Evolutionary conservation across 495 filamentous ascomycete genomes (phyloP).

Genomic region (Tuber melanosporum): DNA sequence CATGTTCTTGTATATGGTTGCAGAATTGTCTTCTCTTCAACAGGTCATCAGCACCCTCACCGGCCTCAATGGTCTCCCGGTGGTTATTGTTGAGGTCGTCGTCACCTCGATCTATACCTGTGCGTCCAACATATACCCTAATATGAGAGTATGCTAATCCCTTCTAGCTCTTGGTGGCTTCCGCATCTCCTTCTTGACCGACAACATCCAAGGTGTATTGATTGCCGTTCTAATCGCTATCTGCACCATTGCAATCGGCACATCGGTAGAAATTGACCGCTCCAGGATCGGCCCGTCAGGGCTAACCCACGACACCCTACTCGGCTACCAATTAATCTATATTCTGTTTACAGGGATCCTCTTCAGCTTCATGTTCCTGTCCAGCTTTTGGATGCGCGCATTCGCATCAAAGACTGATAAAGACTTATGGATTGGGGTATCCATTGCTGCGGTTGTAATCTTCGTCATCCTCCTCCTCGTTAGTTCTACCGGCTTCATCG

Average conservation of each 20-base stretch:
- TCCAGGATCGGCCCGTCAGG: slow-evolving; percentile 57
- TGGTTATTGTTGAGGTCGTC: slow-evolving; percentile 63
- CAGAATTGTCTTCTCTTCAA: slow-evolving; percentile 65
- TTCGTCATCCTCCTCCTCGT: slow-evolving; percentile 61
- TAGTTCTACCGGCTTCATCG: slow-evolving; percentile 61
- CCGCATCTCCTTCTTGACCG: slow-evolving; percentile 68
- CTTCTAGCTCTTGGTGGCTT: slow-evolving; percentile 63
- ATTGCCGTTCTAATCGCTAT: slow-evolving; percentile 62
- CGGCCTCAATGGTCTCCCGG: slow-evolving; percentile 63
- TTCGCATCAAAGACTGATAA: slow-evolving; percentile 70
- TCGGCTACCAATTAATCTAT: slow-evolving; percentile 73
- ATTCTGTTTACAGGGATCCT: slow-evolving; percentile 68
- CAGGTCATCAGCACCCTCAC: slow-evolving; percentile 67
- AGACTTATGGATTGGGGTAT: slow-evolving; percentile 64
- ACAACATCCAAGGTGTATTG: slow-evolving; percentile 70
- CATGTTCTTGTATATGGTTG: slow-evolving; percentile 74
- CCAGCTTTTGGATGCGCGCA: slow-evolving; percentile 73
- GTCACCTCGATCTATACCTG: slow-evolving; percentile 74
- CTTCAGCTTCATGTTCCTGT: slow-evolving; percentile 73
- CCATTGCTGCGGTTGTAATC: slow-evolving; percentile 56
- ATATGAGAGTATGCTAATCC: slow-evolving; percentile 9
- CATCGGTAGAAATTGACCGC: slow-evolving; percentile 62
- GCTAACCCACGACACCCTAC: slow-evolving; percentile 53
- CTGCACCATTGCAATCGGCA: slow-evolving; percentile 64
- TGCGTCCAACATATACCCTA: slow-evolving; percentile 42